Conservation (phyloP, 352 stramenopile genomes). For the Phytopythium mirpurense region DNA sequence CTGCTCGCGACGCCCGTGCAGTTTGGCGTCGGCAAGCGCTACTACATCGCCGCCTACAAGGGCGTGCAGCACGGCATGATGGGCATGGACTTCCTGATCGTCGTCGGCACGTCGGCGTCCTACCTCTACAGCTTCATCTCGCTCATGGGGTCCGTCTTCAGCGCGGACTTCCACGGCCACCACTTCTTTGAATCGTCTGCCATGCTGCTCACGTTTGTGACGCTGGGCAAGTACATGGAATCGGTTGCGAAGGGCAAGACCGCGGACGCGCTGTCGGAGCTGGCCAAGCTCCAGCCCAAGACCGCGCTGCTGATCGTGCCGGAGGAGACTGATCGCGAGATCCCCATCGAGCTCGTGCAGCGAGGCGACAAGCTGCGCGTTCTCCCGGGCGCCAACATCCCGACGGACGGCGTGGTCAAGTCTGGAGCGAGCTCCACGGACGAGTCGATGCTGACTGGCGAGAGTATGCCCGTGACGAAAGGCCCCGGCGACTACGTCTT, state of each 20-base stretch:
- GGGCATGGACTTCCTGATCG: constrained; percentile 89
- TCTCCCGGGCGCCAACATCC: constrained; percentile 66
- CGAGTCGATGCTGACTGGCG: constrained; percentile 39
- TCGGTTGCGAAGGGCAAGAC: constrained; percentile 85
- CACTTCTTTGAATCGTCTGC: constrained; percentile 87
- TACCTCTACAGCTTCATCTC: constrained; percentile 85
- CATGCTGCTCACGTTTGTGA: constrained; percentile 86
- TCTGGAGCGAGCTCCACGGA: constrained; percentile 55
- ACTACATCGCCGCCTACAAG: constrained; percentile 81
- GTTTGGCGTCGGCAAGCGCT: constrained; percentile 73
- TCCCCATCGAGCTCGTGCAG: constrained; percentile 82
- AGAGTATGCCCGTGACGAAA: constrained; percentile 74
- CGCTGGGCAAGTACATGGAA: constrained; percentile 87
- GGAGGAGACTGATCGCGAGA: constrained; percentile 56
- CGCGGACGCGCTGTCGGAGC: constrained; percentile 58
- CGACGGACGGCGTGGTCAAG: constrained; percentile 78
- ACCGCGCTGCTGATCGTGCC: constrained; percentile 54
- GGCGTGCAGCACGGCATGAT: constrained; percentile 80
- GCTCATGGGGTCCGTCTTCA: constrained; percentile 57
- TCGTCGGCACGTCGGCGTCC: constrained; percentile 77
- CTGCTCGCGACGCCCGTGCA: constrained; percentile 78
- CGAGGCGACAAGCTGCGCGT: constrained; percentile 72
- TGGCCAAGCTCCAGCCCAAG: constrained; percentile 78
- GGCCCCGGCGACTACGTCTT: constrained; percentile 71
- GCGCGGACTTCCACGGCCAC: constrained; percentile 62